Percentiles rank a stretch among this genome's conserved stretches.
Evolutionary conservation across 2,329 filamentous ascomycete genomes (phyloP).

Genomic region (Botrytis porri): DNA sequence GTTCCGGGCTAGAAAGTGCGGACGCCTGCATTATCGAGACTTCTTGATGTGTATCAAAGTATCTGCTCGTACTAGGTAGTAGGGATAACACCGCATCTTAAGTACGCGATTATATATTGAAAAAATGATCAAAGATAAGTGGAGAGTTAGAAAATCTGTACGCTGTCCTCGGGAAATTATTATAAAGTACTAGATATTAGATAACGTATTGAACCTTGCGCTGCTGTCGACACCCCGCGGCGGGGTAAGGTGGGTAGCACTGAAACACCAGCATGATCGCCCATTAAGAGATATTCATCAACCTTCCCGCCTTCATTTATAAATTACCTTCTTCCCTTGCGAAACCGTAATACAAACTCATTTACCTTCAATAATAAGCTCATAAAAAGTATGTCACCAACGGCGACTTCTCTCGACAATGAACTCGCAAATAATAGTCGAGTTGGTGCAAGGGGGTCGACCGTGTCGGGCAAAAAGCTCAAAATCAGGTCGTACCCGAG

Average conservation of each 20-base stretch:
- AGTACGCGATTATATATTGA: not conserved
- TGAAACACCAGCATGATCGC: not conserved
- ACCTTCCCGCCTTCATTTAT: not conserved
- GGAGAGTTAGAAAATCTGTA: not conserved
- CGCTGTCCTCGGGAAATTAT: not conserved
- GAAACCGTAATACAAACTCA: not conserved
- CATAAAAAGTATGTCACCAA: slow-evolving; percentile 38
- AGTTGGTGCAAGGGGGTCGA: slow-evolving; percentile 46
- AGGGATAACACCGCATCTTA: not conserved
- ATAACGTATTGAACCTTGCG: not conserved
- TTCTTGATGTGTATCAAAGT: not conserved
- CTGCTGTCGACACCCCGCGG: not conserved
- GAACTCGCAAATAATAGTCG: slow-evolving; percentile 41
- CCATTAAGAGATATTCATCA: not conserved
- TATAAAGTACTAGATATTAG: not conserved
- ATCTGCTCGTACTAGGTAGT: not conserved
- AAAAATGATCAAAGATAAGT: not conserved
- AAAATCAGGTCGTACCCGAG: slow-evolving; percentile 45
- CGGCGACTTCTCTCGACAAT: slow-evolving; percentile 38
- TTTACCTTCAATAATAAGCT: too few species aligned
- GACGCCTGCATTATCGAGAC: not conserved
- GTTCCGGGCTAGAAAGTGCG: not conserved
- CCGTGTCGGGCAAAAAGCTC: slow-evolving; percentile 44
- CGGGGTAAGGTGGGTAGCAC: not conserved
- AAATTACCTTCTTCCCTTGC: not conserved